A percentile compares a stretch with the other conserved stretches of the same genome.
These are phyloP conservation scores for Brasenia schreberi DNA, from an alignment of 164 flowering plant genomes.

Conservation along the genomic window DNA sequence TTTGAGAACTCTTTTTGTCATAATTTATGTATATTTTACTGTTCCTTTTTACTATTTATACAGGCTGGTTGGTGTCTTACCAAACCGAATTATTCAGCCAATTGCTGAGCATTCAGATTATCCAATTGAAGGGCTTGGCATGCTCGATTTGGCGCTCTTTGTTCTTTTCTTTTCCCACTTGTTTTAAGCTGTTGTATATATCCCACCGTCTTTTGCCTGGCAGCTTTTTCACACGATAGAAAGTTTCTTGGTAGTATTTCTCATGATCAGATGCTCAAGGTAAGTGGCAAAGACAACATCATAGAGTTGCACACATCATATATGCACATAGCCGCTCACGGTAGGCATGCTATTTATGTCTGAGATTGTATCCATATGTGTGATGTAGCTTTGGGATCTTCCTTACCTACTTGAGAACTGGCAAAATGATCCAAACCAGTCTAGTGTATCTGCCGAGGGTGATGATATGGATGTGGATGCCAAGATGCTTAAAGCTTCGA, in stretches of 20 bases:
- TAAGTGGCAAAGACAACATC: conserved; percentile 6
- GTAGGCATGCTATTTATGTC: background rate
- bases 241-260: conserved; percentile 84
- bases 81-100: conserved; percentile 88
- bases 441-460: background rate
- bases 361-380: background rate
- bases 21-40: background rate
- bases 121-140: conserved; percentile 94
- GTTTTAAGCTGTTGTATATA: background rate
- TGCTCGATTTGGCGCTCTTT: conserved; percentile 2
- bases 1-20: background rate
- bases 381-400: background rate
- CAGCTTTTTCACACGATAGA: conserved; percentile 87
- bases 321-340: background rate
- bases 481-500: background rate
- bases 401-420: background rate
- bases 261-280: conserved; percentile 83
- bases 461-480: conserved; percentile 1
- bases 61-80: conserved; percentile 85
- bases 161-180: background rate
- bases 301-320: no score
- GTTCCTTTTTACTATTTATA: conserved; percentile 3
- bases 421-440: background rate
- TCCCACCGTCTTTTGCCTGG: conserved; percentile 6
- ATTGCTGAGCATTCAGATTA: conserved; percentile 92